Conservation (phyloP, 169 alveolate species). For the Cryptosporidium muris region DNA sequence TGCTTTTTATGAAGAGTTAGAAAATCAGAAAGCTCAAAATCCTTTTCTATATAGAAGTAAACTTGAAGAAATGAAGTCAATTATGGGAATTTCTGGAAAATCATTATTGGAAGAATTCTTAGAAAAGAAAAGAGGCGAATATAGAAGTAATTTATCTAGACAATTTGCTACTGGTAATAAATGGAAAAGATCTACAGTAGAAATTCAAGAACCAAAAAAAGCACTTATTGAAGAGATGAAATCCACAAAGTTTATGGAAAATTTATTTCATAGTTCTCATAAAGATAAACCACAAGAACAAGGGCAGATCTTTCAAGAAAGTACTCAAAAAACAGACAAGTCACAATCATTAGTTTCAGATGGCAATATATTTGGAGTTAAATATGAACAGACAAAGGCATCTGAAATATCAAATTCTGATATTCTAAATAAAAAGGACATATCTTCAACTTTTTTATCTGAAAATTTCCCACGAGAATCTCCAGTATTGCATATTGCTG, state of each 20-base stretch:
- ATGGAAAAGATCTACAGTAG: conserved; percentile 23
- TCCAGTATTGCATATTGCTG: too few relatives aligned
- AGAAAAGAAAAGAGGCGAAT: conserved; percentile 59
- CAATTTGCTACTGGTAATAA: conserved; percentile 35
- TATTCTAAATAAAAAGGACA: too few relatives aligned
- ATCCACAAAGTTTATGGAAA: not conserved
- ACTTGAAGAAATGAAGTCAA: conserved; percentile 51
- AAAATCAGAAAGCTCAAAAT: conserved; percentile 19
- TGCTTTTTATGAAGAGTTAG: not conserved
- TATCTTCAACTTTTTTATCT: too few relatives aligned
- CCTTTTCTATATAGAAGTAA: conserved; percentile 32
- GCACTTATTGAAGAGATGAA: conserved; percentile 1
- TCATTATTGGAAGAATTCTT: conserved; percentile 41
- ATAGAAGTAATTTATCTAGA: conserved; percentile 11
- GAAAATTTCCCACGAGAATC: too few relatives aligned
- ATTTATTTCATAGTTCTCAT: too few relatives aligned
- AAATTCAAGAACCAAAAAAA: not conserved
- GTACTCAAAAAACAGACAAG: too few relatives aligned
- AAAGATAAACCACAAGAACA: too few relatives aligned
- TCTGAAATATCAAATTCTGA: too few relatives aligned
- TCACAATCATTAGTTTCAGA: too few relatives aligned
- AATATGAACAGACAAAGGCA: too few relatives aligned
- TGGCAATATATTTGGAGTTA: too few relatives aligned
- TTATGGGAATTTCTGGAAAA: conserved; percentile 26
- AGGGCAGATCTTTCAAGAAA: too few relatives aligned